A percentile compares a stretch with the other conserved stretches of the same genome.
phyloP scores from a whole-genome alignment of 2,329 filamentous ascomycete species.

The Fusarium vanettenii region DNA sequence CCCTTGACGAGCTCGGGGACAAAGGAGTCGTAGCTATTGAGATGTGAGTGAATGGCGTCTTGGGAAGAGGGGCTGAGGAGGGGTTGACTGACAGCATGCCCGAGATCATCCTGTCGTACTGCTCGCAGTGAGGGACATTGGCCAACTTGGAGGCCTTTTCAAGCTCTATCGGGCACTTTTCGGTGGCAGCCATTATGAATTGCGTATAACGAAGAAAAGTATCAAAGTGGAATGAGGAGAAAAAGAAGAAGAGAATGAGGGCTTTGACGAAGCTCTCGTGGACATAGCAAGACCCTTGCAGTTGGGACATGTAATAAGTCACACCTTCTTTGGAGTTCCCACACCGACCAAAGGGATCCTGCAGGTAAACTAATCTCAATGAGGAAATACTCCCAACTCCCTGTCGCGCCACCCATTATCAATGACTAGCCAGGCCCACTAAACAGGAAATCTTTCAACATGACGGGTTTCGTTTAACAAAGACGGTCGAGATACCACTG shows the following conservation, averaged over 20 bases:
- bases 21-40: conserved; percentile 58
- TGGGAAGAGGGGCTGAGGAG: background rate
- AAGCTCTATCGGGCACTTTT: conserved; percentile 23
- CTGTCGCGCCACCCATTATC: background rate
- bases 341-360: too few species aligned
- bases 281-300: background rate
- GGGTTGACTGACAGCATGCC: conserved; percentile 63
- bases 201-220: background rate
- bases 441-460: background rate
- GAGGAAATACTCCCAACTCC: conserved; percentile 17
- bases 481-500: background rate
- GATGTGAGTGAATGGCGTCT: background rate
- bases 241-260: background rate
- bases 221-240: background rate
- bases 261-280: background rate
- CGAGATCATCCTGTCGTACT: conserved; percentile 74
- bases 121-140: conserved; percentile 67
- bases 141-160: conserved; percentile 47
- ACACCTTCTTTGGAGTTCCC: conserved; percentile 1
- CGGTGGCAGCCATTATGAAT: conserved; percentile 17
- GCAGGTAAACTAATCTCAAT: conserved; percentile 13
- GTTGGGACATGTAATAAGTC: background rate
- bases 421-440: background rate
- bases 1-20: conserved; percentile 56
- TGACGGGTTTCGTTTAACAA: background rate